Conservation (phyloP, 2,329 filamentous ascomycete genomes). For the Daldinia sp. region DNA sequence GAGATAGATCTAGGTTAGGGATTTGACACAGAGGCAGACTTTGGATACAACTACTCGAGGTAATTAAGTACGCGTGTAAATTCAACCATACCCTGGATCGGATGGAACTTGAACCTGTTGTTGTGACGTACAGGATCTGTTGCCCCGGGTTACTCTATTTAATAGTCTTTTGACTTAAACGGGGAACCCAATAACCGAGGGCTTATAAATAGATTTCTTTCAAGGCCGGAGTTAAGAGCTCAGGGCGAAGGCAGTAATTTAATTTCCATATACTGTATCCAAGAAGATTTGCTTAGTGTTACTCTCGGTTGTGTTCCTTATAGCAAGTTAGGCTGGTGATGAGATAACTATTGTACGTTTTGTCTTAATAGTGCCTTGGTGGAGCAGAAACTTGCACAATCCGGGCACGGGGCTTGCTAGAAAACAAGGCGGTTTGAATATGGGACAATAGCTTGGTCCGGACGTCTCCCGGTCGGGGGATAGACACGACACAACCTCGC, state of each 20-base stretch:
- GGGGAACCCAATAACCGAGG: not conserved
- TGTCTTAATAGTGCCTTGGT: too few relatives aligned
- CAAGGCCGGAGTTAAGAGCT: not conserved
- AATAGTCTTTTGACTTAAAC: not conserved
- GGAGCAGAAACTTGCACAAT: too few relatives aligned
- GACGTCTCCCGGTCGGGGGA: not conserved
- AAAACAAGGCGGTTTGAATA: not conserved
- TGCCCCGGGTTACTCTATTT: slow-evolving; percentile 1
- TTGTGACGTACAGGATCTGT: not conserved
- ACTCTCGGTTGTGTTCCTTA: not conserved
- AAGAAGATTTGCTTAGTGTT: not conserved
- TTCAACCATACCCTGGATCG: not conserved
- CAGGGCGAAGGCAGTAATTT: not conserved
- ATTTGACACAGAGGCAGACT: not conserved
- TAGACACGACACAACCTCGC: not conserved
- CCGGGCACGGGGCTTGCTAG: not conserved
- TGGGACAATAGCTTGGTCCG: not conserved
- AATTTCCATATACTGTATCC: not conserved
- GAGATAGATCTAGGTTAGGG: too few relatives aligned
- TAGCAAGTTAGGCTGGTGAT: too few relatives aligned
- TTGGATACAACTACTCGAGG: not conserved
- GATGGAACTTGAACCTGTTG: not conserved
- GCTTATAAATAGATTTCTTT: not conserved
- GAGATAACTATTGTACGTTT: not conserved
- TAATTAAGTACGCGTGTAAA: not conserved